Conservation (phyloP, 2,329 filamentous ascomycete genomes). For the Tolypocladium amazonense region DNA sequence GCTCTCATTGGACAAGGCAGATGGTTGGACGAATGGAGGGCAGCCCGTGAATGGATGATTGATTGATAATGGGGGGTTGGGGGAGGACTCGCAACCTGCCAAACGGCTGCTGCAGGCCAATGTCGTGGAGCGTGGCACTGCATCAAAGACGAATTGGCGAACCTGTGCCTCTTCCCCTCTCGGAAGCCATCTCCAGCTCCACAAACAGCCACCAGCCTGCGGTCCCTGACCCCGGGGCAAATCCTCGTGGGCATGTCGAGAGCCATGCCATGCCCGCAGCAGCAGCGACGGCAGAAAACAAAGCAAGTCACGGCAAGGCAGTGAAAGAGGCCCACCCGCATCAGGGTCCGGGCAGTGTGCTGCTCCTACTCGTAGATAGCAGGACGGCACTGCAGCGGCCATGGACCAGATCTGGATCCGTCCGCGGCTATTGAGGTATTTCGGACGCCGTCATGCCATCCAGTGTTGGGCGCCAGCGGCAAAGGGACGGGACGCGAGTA, state of each 20-base stretch:
- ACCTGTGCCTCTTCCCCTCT: not conserved
- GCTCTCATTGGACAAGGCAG: not conserved
- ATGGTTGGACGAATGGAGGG: not conserved
- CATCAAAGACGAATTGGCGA: not conserved
- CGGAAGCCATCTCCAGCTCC: constrained; percentile 2
- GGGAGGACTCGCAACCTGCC: not conserved
- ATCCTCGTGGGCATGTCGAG: not conserved
- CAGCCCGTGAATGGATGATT: not conserved
- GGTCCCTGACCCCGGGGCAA: not conserved
- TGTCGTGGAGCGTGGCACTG: not conserved
- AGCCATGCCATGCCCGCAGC: not conserved
- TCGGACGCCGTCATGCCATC: not conserved
- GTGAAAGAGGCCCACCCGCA: not conserved
- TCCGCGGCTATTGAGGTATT: not conserved
- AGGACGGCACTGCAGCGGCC: not conserved
- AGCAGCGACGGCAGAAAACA: not conserved
- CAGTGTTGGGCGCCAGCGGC: not conserved
- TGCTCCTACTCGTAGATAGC: not conserved
- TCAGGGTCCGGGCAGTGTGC: no score
- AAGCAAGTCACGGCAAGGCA: not conserved
- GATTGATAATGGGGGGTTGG: not conserved
- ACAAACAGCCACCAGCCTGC: not conserved
- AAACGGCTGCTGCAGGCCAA: not conserved
- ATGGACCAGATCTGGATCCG: not conserved
- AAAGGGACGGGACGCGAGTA: not conserved